These are phyloP conservation scores for Colletotrichum higginsianum DNA, from an alignment of 2,329 filamentous ascomycete genomes.

Conservation along the genomic window DNA sequence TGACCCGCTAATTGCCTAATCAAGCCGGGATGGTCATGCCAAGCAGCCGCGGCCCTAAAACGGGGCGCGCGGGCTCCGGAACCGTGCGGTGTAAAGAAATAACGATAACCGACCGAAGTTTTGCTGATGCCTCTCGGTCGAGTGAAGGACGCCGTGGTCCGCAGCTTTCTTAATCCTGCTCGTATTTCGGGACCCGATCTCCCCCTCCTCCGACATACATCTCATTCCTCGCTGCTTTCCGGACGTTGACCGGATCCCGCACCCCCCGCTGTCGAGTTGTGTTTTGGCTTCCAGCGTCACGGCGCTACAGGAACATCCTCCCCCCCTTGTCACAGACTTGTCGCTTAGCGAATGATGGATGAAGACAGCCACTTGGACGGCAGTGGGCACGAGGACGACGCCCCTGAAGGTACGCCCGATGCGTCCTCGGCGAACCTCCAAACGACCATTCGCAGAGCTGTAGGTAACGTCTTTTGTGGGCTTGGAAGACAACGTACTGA, in stretches of 20 bases:
- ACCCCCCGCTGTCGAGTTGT: background rate
- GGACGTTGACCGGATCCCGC: conserved; percentile 1
- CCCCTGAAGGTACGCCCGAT: conserved; percentile 25
- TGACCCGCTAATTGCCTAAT: conserved; percentile 19
- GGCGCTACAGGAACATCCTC: background rate
- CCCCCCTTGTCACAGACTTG: background rate
- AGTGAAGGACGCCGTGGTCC: background rate
- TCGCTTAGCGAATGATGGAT: conserved; percentile 30
- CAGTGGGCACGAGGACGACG: conserved; percentile 38
- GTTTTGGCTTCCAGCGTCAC: background rate
- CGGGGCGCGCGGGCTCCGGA: conserved; percentile 37
- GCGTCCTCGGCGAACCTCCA: conserved; percentile 16
- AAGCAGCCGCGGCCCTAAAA: background rate
- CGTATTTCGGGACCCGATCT: conserved; percentile 39
- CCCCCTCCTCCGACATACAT: conserved; percentile 21
- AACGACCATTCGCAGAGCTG: conserved; percentile 38
- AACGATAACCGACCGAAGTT: conserved; percentile 33
- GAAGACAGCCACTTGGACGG: conserved; percentile 35
- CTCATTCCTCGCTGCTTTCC: background rate
- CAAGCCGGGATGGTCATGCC: background rate
- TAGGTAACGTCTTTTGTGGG: background rate
- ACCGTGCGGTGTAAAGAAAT: conserved; percentile 12
- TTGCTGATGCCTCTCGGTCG: conserved; percentile 18
- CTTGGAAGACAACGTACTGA: background rate
- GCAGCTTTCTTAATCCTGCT: background rate